Evolutionary conservation across 2,329 filamentous ascomycete genomes (phyloP), one percentile per base, ranked within the genome.

Genomic region (Colletotrichum sp.): DNA sequence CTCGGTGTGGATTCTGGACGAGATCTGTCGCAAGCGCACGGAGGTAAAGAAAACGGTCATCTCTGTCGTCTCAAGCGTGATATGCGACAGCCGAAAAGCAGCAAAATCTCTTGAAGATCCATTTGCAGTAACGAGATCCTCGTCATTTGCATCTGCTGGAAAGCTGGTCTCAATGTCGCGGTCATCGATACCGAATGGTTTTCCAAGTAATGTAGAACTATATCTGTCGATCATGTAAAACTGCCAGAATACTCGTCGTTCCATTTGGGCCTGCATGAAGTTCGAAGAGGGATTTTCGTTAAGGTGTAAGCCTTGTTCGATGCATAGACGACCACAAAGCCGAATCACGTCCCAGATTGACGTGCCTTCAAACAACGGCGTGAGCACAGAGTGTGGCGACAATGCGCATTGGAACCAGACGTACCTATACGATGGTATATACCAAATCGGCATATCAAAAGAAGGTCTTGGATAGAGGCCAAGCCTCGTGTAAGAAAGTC

Each of bases 221-320:
- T 88, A 87, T 21, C 85, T 79, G 71, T 87, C 85, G 16, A 87
- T 83, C n/a, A 87, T 81, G 67, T 87, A 88, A 76, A 84, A 86
- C 52, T 85, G 81, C 86, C 86, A 87, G 76, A 88, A 88, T 1
- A 87, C 82, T 2, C 85, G 79, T 1, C 85, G 81, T 38, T 80
- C 81, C 16, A 84, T 80, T 60, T 87, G 85, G 34, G 85, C 83
- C 13, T 83, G 76, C 8, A 86, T 38, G 1, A 81, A 77, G 5
- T 76, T 70, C 1, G 75, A 65, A 4, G 38, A 32, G 3, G 66
- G 65, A 3, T 66, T 38, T 9, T 77, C 75, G 18, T 65, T 72
- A 8, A 75, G 71, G 73, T 86, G 83, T 2, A 87, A 79, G 10
- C 82, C 81, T 77, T 83, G 80, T 62, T 86, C 84, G 16, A 86